Evolutionary conservation across 2,329 filamentous ascomycete species (phyloP).

Genomic region (Rosellinia necatrix): DNA sequence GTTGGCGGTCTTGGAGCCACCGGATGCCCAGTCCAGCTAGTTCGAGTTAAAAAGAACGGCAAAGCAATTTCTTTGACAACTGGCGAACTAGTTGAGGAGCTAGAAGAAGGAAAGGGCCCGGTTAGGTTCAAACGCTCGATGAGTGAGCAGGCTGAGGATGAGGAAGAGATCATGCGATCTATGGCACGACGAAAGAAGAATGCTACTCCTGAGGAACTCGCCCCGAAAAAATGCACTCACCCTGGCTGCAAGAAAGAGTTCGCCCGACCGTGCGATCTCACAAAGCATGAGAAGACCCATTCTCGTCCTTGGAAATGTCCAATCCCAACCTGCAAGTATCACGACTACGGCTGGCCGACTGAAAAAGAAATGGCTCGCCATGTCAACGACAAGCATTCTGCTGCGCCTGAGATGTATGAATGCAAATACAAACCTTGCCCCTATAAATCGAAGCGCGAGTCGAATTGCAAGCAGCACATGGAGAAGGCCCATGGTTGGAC

Average conservation of each 20-base stretch:
- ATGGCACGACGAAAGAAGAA: slow-evolving; percentile 98
- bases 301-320: slow-evolving; percentile 95
- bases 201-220: slow-evolving; percentile 80
- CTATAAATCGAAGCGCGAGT: slow-evolving; percentile 94
- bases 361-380: slow-evolving; percentile 98
- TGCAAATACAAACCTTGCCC: slow-evolving; percentile 84
- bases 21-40: slow-evolving; percentile 81
- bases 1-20: slow-evolving; percentile 81
- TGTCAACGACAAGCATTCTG: slow-evolving; percentile 92
- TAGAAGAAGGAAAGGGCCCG: slow-evolving; percentile 55
- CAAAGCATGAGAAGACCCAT: slow-evolving; percentile 98
- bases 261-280: slow-evolving; percentile 94
- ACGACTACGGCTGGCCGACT: slow-evolving; percentile 88
- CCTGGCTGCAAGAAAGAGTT: slow-evolving; percentile 86
- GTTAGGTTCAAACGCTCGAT: slow-evolving; percentile 67
- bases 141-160: slow-evolving; percentile 73
- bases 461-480: slow-evolving; percentile 98
- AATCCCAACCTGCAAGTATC: slow-evolving; percentile 82
- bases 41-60: slow-evolving; percentile 79
- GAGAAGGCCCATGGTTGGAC: slow-evolving; percentile 92
- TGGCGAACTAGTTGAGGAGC: slow-evolving; percentile 63
- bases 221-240: slow-evolving; percentile 77
- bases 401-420: slow-evolving; percentile 77
- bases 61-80: slow-evolving; percentile 79
- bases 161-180: slow-evolving; percentile 82